Conservation (phyloP, 2,329 filamentous ascomycete genomes). For the Didymella pinodella region DNA sequence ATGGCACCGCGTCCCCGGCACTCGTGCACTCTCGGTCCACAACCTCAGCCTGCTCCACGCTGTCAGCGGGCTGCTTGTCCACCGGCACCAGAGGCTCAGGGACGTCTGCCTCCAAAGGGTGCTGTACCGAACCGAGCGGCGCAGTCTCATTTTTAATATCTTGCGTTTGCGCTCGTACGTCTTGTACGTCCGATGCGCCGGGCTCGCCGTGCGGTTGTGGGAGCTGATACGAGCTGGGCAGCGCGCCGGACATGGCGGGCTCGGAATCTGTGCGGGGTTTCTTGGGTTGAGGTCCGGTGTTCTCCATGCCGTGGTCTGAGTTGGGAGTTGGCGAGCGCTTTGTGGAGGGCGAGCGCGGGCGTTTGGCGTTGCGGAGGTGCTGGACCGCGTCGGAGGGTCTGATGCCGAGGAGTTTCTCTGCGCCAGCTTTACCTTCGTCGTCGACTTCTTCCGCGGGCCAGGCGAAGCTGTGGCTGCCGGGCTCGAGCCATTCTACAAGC, state of each 20-base stretch:
- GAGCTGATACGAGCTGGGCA: conserved; percentile 23
- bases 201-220: not conserved
- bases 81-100: conserved; percentile 11
- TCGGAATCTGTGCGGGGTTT: conserved; percentile 40
- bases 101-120: conserved; percentile 11
- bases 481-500: conserved; percentile 82
- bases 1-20: not conserved
- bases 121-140: not conserved
- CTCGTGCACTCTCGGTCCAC: conserved; percentile 3
- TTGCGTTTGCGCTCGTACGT: not conserved
- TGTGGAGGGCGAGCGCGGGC: conserved; percentile 28
- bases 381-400: conserved; percentile 42
- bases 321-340: not conserved
- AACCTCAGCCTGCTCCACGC: conserved; percentile 8
- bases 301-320: conserved; percentile 9
- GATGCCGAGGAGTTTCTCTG: conserved; percentile 68
- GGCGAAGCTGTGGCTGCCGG: conserved; percentile 77
- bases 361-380: conserved; percentile 41
- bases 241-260: conserved; percentile 45
- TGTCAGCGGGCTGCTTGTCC: conserved; percentile 17
- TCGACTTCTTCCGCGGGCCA: conserved; percentile 84
- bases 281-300: conserved; percentile 33
- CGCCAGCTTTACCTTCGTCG: conserved; percentile 76
- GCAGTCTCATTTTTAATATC: not conserved
- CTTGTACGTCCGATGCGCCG: not conserved